Conservation (phyloP, 176 grass and related monocot genomes). For the Oryza punctata region DNA sequence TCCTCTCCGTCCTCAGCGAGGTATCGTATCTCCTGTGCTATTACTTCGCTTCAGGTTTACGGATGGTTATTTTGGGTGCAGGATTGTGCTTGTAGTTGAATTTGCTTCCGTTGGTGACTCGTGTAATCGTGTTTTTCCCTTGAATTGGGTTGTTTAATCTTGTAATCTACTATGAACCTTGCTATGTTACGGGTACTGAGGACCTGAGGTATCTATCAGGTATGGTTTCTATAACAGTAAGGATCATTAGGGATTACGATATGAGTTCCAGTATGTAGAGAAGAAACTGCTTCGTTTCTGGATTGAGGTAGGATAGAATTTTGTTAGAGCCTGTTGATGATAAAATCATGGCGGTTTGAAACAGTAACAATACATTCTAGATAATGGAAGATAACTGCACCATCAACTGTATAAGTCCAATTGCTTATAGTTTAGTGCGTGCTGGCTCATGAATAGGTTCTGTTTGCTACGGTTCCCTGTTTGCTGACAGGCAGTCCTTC, state of each 20-base stretch:
- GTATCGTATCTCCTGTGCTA: slow-evolving; percentile 31
- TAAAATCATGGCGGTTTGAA: neutral
- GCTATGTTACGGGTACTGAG: neutral
- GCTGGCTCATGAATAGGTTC: neutral
- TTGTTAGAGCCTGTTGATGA: neutral
- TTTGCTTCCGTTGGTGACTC: neutral
- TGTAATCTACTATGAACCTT: neutral
- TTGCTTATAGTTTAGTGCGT: neutral
- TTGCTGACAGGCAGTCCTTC: too few species aligned
- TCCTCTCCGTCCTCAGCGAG: slow-evolving; percentile 50
- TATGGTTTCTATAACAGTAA: too few species aligned
- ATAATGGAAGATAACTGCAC: too few species aligned
- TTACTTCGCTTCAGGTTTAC: neutral
- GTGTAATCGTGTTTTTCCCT: neutral
- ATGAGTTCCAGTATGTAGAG: neutral
- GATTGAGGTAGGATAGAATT: neutral
- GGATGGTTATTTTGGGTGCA: neutral
- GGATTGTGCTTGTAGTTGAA: neutral
- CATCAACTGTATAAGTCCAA: neutral
- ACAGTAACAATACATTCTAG: neutral
- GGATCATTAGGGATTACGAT: too few species aligned
- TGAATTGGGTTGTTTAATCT: neutral
- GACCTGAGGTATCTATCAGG: too few species aligned
- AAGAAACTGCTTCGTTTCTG: neutral
- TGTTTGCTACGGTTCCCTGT: too few species aligned